Conservation (phyloP, 352 stramenopile genomes). For the Poterioochromonas sp. region DNA sequence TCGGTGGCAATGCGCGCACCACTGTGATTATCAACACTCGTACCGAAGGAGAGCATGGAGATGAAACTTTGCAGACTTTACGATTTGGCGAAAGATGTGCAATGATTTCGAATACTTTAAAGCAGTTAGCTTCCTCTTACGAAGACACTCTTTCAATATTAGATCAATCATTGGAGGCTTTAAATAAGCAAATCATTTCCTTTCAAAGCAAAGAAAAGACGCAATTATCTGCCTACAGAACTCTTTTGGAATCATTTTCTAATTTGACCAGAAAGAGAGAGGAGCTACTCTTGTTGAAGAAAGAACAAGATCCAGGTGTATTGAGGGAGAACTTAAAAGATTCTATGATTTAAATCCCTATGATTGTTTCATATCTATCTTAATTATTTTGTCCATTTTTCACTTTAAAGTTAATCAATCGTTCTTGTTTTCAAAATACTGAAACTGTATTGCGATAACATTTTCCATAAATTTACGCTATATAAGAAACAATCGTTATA, state of each 20-base stretch:
- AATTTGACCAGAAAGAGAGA: neutral
- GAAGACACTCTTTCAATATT: neutral
- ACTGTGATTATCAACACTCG: neutral
- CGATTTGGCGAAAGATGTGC: slow-evolving; percentile 8
- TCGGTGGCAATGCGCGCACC: slow-evolving; percentile 11
- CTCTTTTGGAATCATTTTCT: neutral
- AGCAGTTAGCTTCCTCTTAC: neutral
- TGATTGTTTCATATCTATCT: too few species aligned
- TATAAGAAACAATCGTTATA: too few species aligned
- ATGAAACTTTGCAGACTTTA: slow-evolving; percentile 6
- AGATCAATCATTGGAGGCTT: neutral
- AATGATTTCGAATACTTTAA: slow-evolving; percentile 6
- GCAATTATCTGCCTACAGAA: neutral
- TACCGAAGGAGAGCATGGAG: neutral
- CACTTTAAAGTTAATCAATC: too few species aligned
- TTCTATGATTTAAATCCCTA: too few species aligned
- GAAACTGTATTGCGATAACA: too few species aligned
- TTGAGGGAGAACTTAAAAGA: too few species aligned
- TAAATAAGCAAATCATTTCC: neutral
- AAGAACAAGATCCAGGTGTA: too few species aligned
- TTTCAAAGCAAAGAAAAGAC: neutral
- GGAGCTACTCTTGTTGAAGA: neutral
- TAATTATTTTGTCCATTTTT: too few species aligned
- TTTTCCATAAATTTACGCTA: too few species aligned
- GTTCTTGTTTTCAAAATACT: too few species aligned